Percentiles rank a stretch among this genome's conserved stretches.
phyloP scores from a whole-genome alignment of 2,329 filamentous ascomycete species.

The Trichoderma endophyticum region DNA sequence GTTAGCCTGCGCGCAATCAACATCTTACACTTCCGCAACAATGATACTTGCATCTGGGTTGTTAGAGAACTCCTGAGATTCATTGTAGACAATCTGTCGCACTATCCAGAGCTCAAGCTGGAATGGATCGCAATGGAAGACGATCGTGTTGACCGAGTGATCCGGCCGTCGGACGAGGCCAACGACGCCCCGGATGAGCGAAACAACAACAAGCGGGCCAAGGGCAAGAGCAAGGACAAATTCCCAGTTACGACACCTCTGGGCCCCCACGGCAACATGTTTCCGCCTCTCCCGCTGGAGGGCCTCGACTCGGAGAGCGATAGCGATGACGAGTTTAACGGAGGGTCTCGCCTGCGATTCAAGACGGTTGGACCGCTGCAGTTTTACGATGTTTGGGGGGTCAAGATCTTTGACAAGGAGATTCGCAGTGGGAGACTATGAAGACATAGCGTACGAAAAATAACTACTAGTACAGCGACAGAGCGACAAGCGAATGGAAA shows the following conservation, averaged over 20 bases:
- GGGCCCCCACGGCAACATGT: conserved; percentile 20
- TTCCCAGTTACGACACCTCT: conserved; percentile 18
- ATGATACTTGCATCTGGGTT: conserved; percentile 55
- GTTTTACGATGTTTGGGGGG: conserved; percentile 43
- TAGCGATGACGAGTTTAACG: conserved; percentile 33
- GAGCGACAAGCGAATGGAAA: not conserved
- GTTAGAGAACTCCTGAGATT: conserved; percentile 57
- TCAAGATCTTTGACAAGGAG: conserved; percentile 59
- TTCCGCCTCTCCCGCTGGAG: conserved; percentile 30
- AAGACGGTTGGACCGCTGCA: conserved; percentile 37
- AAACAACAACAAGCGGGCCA: conserved; percentile 29
- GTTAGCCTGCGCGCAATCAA: conserved; percentile 53
- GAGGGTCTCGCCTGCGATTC: conserved; percentile 33
- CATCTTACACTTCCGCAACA: conserved; percentile 51
- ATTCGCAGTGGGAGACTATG: conserved; percentile 39
- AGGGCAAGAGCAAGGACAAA: conserved; percentile 37
- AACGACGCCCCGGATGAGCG: conserved; percentile 28
- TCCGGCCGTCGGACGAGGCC: conserved; percentile 37
- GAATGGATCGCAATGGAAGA: conserved; percentile 58
- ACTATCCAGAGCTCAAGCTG: conserved; percentile 53
- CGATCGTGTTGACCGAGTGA: conserved; percentile 47
- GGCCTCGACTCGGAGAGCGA: conserved; percentile 34
- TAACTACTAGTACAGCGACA: not conserved
- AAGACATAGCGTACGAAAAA: not conserved
- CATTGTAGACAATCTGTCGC: conserved; percentile 55